Conservation (phyloP, 805 yeast genomes). For the Saccharomycopsis sp. region DNA sequence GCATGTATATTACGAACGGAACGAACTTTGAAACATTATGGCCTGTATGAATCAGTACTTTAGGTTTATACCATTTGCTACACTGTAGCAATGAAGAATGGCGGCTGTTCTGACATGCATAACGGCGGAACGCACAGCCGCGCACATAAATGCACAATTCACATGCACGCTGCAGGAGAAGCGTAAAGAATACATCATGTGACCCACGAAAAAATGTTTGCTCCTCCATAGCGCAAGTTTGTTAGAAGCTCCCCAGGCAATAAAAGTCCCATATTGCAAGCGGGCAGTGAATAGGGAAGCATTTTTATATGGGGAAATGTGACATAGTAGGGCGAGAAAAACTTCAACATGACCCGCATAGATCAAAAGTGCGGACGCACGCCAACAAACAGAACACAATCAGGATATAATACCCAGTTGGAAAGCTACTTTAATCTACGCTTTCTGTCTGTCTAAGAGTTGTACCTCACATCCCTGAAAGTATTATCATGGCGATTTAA, state of each 20-base stretch:
- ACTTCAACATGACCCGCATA: not conserved
- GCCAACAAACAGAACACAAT: not conserved
- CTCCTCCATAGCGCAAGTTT: not conserved
- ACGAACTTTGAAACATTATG: no score
- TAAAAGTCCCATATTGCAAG: not conserved
- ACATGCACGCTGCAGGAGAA: no score
- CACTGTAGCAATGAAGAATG: no score
- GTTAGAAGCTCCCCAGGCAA: not conserved
- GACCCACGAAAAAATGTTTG: not conserved
- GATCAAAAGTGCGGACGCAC: not conserved
- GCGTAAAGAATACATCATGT: not conserved
- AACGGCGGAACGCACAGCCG: not conserved
- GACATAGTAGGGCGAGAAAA: not conserved
- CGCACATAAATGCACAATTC: not conserved
- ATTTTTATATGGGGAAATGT: not conserved
- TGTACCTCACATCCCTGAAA: no score
- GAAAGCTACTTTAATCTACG: not conserved
- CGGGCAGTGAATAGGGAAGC: not conserved
- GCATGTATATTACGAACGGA: not conserved
- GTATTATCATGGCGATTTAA: not conserved
- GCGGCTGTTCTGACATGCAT: no score
- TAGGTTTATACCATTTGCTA: no score
- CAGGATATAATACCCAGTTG: not conserved
- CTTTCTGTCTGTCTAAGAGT: not conserved
- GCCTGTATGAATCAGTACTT: no score